phyloP scores from a whole-genome alignment of 148 eudicot species.

The Amaranthus cruentus region DNA sequence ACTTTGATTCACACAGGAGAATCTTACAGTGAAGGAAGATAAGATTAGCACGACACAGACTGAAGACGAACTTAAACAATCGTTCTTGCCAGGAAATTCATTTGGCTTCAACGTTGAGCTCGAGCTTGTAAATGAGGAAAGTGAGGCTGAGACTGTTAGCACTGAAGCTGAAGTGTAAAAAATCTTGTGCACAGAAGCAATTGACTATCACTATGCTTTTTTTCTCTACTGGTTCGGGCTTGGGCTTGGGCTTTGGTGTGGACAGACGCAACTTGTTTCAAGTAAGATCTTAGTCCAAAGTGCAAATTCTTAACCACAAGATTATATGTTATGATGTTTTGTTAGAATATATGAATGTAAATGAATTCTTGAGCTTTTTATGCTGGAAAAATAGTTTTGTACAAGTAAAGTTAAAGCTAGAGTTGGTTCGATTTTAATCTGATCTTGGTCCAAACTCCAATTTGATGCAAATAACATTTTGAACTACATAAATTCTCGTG shows the following conservation, averaged over 20 bases:
- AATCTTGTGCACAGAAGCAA: neutral
- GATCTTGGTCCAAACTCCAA: no score
- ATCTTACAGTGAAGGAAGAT: constrained; percentile 57
- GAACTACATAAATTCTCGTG: no score
- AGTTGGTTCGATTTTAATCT: no score
- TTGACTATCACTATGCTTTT: neutral
- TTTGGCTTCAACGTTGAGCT: constrained; percentile 71
- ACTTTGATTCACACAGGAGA: constrained; percentile 43
- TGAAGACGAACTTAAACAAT: constrained; percentile 55
- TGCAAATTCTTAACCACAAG: neutral
- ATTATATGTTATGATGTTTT: neutral
- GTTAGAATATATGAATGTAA: neutral
- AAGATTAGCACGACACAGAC: constrained; percentile 64
- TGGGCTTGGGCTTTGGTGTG: neutral
- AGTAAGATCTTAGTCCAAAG: neutral
- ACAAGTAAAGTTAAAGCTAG: no score
- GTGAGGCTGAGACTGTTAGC: constrained; percentile 18
- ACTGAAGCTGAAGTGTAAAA: neutral
- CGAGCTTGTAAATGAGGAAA: constrained; percentile 45
- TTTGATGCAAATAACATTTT: no score
- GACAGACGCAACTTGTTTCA: neutral
- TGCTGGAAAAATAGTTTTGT: no score
- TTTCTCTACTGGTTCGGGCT: no score
- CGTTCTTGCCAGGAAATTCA: constrained; percentile 60
- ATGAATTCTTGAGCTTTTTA: no score